Conservation (phyloP, 371 early-diverging fungal species). For the Haplosporangium sp. region DNA sequence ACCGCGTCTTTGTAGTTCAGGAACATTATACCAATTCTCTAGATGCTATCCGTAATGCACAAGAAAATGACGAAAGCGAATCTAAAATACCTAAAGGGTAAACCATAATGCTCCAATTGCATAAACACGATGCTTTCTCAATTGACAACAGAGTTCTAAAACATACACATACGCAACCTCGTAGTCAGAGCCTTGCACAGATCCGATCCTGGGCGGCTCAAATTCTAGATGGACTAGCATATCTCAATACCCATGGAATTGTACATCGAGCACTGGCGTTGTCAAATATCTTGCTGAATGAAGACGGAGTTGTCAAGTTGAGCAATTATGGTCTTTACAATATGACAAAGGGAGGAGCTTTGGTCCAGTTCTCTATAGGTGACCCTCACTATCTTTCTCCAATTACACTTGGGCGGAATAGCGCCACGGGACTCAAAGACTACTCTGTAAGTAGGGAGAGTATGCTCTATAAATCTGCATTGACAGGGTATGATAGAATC, state of each 20-base stretch:
- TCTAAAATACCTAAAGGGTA: slow-evolving; percentile 35
- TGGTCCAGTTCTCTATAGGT: slow-evolving; percentile 77
- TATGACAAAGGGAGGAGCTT: slow-evolving; percentile 68
- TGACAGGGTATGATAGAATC: neutral
- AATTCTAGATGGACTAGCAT: slow-evolving; percentile 65
- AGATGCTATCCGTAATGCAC: slow-evolving; percentile 22
- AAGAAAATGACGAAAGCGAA: slow-evolving; percentile 19
- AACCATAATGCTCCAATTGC: neutral
- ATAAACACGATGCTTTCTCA: neutral
- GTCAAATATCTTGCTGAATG: slow-evolving; percentile 61
- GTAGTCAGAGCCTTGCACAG: slow-evolving; percentile 27
- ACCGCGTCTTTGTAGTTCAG: slow-evolving; percentile 69
- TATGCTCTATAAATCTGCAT: neutral
- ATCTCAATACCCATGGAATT: slow-evolving; percentile 61
- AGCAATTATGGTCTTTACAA: slow-evolving; percentile 72
- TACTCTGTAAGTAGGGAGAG: slow-evolving; percentile 24
- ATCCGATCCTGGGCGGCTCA: slow-evolving; percentile 69
- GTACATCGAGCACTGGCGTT: slow-evolving; percentile 65
- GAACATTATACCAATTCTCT: slow-evolving; percentile 62
- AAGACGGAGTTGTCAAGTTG: slow-evolving; percentile 64
- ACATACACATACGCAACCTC: too few species aligned
- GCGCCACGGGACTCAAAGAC: slow-evolving; percentile 18
- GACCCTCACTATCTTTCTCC: slow-evolving; percentile 61
- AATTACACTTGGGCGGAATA: slow-evolving; percentile 25
- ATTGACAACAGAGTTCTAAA: neutral